phyloP scores from a whole-genome alignment of 2,329 filamentous ascomycete species.

The Keithomyces neogunnii region DNA sequence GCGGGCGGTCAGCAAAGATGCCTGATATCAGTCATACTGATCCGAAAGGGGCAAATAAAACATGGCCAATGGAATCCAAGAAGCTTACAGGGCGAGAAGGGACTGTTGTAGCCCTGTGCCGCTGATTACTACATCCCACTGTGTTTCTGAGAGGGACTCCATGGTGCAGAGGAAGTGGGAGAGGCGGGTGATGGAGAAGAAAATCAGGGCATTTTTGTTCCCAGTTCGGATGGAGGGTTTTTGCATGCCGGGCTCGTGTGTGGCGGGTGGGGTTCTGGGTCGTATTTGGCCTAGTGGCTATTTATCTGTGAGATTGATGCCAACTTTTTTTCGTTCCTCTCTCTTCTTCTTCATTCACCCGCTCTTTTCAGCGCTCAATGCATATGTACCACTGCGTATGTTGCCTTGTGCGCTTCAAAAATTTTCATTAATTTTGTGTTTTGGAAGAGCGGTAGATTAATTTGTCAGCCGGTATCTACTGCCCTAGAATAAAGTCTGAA shows the following conservation, averaged over 20 bases:
- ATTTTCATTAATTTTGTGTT: conserved; percentile 23
- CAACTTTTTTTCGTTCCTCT: neutral
- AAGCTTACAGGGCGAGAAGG: conserved; percentile 65
- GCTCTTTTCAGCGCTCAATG: conserved; percentile 22
- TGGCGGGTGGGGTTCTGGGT: conserved; percentile 2
- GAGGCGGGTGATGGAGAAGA: conserved; percentile 9
- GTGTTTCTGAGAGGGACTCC: conserved; percentile 66
- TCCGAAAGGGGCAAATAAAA: neutral
- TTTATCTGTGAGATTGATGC: too few relatives aligned
- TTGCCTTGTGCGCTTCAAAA: conserved; percentile 45
- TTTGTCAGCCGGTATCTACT: conserved; percentile 75
- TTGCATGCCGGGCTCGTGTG: conserved; percentile 7
- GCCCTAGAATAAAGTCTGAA: conserved; percentile 71
- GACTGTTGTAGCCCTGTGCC: conserved; percentile 74
- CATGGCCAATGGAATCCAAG: conserved; percentile 22
- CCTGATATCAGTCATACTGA: conserved; percentile 14
- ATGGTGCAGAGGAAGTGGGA: conserved; percentile 34
- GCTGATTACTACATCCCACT: conserved; percentile 73
- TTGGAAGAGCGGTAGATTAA: conserved; percentile 55
- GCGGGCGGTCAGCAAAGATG: conserved; percentile 23
- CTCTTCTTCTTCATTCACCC: conserved; percentile 15
- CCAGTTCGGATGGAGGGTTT: conserved; percentile 8
- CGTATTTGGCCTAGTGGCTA: conserved; percentile 6
- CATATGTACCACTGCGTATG: conserved; percentile 18
- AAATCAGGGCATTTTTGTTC: conserved; percentile 9